A percentile compares a stretch with the other conserved stretches of the same genome.
Conservation (phyloP, 257 asterid species). For the Jacaranda copaia region DNA sequence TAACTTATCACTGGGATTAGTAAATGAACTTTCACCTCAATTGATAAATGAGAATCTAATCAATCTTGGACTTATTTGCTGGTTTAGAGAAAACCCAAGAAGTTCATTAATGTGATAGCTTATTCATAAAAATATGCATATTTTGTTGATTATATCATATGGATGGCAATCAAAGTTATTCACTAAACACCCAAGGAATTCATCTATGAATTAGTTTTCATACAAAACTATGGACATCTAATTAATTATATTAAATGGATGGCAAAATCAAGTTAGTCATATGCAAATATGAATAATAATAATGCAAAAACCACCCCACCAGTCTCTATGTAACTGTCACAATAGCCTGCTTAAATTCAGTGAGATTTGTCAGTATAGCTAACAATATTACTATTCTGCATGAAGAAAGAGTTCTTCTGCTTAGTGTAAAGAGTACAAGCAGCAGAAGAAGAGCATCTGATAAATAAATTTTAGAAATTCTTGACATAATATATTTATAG, state of each 20-base stretch:
- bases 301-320: constrained; percentile 17
- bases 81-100: neutral
- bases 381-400: constrained; percentile 8
- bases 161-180: neutral
- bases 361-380: constrained; percentile 20
- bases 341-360: constrained; percentile 25
- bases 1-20: constrained; percentile 1
- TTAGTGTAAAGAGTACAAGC: neutral
- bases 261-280: constrained; percentile 9
- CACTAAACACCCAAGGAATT: constrained; percentile 14
- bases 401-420: constrained; percentile 21
- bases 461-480: constrained; percentile 3
- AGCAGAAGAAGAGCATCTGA: constrained; percentile 20
- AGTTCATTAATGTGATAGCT: neutral
- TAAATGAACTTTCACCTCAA: neutral
- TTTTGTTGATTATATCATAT: neutral
- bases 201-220: neutral
- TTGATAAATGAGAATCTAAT: constrained; percentile 3
- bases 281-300: neutral
- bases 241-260: constrained; percentile 5
- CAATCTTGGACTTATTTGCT: neutral
- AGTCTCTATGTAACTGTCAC: constrained; percentile 25
- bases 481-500: neutral
- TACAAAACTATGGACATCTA: neutral
- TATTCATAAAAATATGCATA: neutral